Evolutionary conservation across 2,329 filamentous ascomycete genomes (phyloP).

Genomic region (Exophiala lecanii-corni): DNA sequence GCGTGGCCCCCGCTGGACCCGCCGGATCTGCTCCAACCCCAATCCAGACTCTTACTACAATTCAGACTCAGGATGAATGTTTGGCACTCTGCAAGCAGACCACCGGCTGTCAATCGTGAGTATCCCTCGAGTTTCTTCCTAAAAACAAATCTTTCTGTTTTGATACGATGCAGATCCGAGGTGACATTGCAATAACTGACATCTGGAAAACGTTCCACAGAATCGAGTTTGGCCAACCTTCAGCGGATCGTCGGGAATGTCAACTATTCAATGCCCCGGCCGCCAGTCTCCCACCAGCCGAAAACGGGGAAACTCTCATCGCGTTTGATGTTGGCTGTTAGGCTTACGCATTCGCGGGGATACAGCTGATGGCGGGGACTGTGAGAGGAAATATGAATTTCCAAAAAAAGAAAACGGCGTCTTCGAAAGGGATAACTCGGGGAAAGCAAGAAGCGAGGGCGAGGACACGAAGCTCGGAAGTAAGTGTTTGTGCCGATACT

Average conservation of each 20-base stretch:
- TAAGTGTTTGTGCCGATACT: too few relatives aligned
- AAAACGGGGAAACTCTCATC: slow-evolving; percentile 48
- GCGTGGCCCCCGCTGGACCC: not conserved
- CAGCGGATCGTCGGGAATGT: not conserved
- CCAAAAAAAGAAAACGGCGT: too few relatives aligned
- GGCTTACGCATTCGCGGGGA: slow-evolving; percentile 56
- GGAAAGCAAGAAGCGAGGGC: too few relatives aligned
- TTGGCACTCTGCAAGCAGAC: not conserved
- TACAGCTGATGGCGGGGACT: slow-evolving; percentile 52
- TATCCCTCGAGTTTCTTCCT: too few relatives aligned
- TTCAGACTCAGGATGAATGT: slow-evolving; percentile 1
- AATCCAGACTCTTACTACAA: not conserved
- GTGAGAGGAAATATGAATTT: too few relatives aligned
- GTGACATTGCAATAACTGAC: not conserved
- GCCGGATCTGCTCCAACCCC: not conserved
- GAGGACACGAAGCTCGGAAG: too few relatives aligned
- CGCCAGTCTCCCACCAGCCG: slow-evolving; percentile 45
- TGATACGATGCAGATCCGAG: not conserved
- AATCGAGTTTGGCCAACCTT: slow-evolving; percentile 1
- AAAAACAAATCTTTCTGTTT: too few relatives aligned
- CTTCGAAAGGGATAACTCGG: too few relatives aligned
- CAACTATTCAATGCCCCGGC: not conserved
- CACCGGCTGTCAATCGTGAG: not conserved
- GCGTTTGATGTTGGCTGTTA: slow-evolving; percentile 58
- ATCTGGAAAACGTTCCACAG: not conserved